Base-by-base conservation (phyloP, 345 rosid species). In the Aethionema arabicum region DNA sequence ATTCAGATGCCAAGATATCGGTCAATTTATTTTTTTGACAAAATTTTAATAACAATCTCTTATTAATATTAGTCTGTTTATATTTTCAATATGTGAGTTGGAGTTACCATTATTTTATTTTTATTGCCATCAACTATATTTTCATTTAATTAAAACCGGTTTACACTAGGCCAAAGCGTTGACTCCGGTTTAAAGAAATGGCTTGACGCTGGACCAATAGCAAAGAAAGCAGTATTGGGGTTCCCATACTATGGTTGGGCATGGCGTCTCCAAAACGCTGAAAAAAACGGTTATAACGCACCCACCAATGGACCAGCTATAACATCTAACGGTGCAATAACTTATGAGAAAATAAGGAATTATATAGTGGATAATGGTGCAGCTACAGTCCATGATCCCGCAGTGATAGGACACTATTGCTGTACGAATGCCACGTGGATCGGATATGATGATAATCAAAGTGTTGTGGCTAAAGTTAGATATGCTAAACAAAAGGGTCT, bases 361-460 rank as follows among this genome's bases (percentile, higher is more conserved):
- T 77, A 59, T 69, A 72, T 77, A 27, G 8, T 52, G 1, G 8
- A 67, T 11, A 77, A 61, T 7, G 15, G 33, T 3, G 80, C 77
- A 0, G 67, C 69, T 0, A 41, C 31, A 7, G 80, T 77, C 8
- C 73, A 64, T 48, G 76, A 79, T 56, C 45, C 42, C 3, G 63
- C 53, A 8, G 67, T 71, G 11, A 77, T 73, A 31, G 67, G 82
- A 0, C 57, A 72, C 30, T 82, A 79, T 48, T 68, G 77, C 15
- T 75, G 76, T 27, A 40, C 54, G 0, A 80, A 80, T 27, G 45
- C 72, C 1, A 49, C 76, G 0, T 82, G 83, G 86, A 67, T 79
- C 39, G 79, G 83, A 0, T 82, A 69, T 13, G 86, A 79, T 30
- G 83, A 67, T 31, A 41, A 58, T 0, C 53, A 53, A n/a, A 77